Conservation (phyloP, 352 stramenopile species). For the Globisporangium okanoganense region DNA sequence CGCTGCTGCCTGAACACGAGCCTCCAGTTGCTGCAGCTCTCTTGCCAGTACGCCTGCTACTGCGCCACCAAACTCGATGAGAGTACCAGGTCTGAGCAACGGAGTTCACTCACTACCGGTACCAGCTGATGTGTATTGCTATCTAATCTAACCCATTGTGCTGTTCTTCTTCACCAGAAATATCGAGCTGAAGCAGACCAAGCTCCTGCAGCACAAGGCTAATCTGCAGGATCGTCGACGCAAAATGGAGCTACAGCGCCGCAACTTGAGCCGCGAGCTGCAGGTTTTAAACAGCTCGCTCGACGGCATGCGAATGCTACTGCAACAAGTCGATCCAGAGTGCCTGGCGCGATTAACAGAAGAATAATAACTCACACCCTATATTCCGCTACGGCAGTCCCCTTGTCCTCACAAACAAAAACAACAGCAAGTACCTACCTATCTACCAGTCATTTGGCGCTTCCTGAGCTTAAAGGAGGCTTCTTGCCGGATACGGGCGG, state of each 20-base stretch:
- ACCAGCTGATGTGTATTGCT: background rate
- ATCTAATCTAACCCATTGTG: background rate
- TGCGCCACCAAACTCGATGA: constrained; percentile 32
- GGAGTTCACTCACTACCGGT: background rate
- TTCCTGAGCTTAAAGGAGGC: constrained; percentile 12
- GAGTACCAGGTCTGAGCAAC: constrained; percentile 24
- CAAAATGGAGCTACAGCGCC: constrained; percentile 12
- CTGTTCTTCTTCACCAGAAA: background rate
- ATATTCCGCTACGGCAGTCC: background rate
- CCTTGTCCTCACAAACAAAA: background rate
- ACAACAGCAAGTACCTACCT: background rate
- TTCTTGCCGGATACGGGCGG: constrained; percentile 15
- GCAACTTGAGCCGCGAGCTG: constrained; percentile 29
- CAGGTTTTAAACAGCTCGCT: constrained; percentile 30
- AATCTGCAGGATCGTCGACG: constrained; percentile 11
- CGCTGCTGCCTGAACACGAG: constrained; percentile 18
- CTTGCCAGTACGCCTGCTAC: constrained; percentile 59
- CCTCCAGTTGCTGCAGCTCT: constrained; percentile 47
- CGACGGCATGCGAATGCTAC: constrained; percentile 35
- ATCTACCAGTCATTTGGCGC: constrained; percentile 2
- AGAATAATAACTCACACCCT: background rate
- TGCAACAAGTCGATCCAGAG: constrained; percentile 34
- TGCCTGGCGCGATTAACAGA: constrained; percentile 11
- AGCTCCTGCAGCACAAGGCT: background rate
- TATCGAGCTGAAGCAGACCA: constrained; percentile 7